Evolutionary conservation across 202 grass and related monocot genomes (phyloP), one percentile per base, ranked within the genome.

Genomic region (Saccharum hybrid): DNA sequence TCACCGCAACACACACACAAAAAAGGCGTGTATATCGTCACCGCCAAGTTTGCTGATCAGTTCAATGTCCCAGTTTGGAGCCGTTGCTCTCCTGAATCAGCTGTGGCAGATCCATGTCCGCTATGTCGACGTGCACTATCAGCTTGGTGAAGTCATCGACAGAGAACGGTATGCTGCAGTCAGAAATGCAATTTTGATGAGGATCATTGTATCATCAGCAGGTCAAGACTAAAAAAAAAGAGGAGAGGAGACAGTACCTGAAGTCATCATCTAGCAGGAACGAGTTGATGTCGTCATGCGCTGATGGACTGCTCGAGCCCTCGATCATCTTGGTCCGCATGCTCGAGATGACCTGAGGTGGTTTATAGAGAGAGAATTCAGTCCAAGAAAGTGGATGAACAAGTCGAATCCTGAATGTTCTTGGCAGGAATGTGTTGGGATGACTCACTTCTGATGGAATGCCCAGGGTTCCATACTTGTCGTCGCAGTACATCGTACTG

Each of bases 181-280:
- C 73, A 70, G 33, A 56, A 51, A 74, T 52, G 3, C 31, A 31
- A 5, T 18, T 18, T 48, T 39, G 39, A 10, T 57, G n/a, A 76
- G 49, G 31, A 81, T 62, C 23, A 14, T 61, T 46, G 12, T 23
- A 40, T 85, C 68, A 67, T 68, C 26, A 14, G 30, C 57, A 40
- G 19, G 1, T 21, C 12, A 41, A 14, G 39, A 15, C 43, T 71
- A 5, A 8, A 19, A n/a, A 8, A 4, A 1, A 8, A n/a, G 7
- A 28, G 4, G 4, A 5, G 7, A n/a, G 39, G 42, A 54, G 51
- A 19, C 3, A 26, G 40, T 31, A 88, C 91, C 91, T 93, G 49
- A 90, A 90, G 48, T 93, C 91, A 36, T 93, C 91, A 7, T 93
- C 91, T 54, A 93, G 66, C 5, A 93, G 67, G 85, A 93, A 93